Conservation (phyloP, 441 rosid genomes). For the Croton setiger region DNA sequence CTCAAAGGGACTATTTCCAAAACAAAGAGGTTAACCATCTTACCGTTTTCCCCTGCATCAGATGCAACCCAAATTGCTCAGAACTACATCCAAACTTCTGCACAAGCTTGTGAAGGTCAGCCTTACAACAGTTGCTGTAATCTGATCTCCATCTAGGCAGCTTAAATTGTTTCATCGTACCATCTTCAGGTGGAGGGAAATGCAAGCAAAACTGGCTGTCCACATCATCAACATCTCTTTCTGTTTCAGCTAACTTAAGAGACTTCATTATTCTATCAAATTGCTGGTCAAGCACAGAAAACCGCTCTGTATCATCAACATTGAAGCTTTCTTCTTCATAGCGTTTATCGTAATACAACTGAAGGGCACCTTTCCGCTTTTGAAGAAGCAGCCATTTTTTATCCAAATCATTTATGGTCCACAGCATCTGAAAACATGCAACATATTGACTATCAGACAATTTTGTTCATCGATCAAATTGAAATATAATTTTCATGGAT, state of each 20-base stretch:
- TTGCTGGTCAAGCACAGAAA: conserved; percentile 52
- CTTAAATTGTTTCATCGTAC: conserved; percentile 60
- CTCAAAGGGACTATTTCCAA: neutral
- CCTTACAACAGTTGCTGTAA: conserved; percentile 62
- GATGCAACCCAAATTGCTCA: conserved; percentile 67
- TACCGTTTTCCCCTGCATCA: conserved; percentile 59
- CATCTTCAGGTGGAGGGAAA: conserved; percentile 70
- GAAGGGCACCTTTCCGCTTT: conserved; percentile 70
- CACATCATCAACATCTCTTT: conserved; percentile 84
- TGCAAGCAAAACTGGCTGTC: conserved; percentile 75
- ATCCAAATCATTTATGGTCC: conserved; percentile 69
- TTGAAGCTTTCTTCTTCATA: conserved; percentile 68
- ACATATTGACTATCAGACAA: neutral
- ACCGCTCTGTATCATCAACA: conserved; percentile 61
- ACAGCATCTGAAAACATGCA: conserved; percentile 46
- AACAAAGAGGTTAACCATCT: conserved; percentile 12
- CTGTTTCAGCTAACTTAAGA: conserved; percentile 64
- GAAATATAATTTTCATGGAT: neutral
- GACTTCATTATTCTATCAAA: conserved; percentile 61
- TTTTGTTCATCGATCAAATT: neutral
- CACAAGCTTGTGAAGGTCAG: conserved; percentile 76
- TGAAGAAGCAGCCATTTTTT: conserved; percentile 80
- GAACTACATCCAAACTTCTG: conserved; percentile 78
- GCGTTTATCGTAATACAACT: conserved; percentile 56
- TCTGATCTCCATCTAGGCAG: conserved; percentile 72